Percentiles rank a stretch among this genome's conserved stretches.
Evolutionary conservation across 1,139 yeast species (phyloP).

Genomic region (Lodderomyces orthopsilosis): DNA sequence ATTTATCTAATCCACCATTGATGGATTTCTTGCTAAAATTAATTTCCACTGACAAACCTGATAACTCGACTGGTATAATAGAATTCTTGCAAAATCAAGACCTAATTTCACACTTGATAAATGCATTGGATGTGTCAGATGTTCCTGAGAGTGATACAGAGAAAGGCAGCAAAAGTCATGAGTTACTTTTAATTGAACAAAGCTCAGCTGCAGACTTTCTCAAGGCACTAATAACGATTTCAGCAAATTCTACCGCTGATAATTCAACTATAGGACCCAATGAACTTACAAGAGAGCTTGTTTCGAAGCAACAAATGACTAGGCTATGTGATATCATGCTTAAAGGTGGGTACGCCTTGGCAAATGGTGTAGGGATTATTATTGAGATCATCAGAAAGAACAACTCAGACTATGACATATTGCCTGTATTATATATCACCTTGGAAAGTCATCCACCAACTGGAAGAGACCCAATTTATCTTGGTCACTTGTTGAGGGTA

Average conservation of each 20-base stretch:
- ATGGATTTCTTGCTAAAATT: conserved; percentile 80
- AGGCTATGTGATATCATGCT: conserved; percentile 79
- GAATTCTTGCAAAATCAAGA: conserved; percentile 65
- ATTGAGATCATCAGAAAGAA: conserved; percentile 94
- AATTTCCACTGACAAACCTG: conserved; percentile 77
- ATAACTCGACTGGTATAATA: conserved; percentile 72
- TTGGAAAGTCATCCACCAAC: conserved; percentile 92
- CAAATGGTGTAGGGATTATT: conserved; percentile 94
- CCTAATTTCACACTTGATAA: conserved; percentile 56
- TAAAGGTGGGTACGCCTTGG: conserved; percentile 85
- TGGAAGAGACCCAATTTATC: conserved; percentile 90
- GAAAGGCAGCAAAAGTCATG: conserved; percentile 24
- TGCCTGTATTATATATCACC: conserved; percentile 84
- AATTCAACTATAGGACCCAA: conserved; percentile 95
- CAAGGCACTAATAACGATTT: conserved; percentile 49
- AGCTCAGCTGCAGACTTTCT: conserved; percentile 48
- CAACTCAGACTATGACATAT: conserved; percentile 91
- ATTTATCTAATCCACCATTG: conserved; percentile 79
- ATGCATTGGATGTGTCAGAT: conserved; percentile 46
- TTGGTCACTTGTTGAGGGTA: conserved; percentile 80
- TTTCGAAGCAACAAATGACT: conserved; percentile 64
- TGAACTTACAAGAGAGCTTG: conserved; percentile 87
- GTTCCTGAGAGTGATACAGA: conserved; percentile 11
- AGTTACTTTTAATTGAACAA: conserved; percentile 42
- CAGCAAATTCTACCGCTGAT: conserved; percentile 72